Evolutionary conservation across 2,329 filamentous ascomycete species (phyloP).

Genomic region (Sclerotiophoma versabilis): DNA sequence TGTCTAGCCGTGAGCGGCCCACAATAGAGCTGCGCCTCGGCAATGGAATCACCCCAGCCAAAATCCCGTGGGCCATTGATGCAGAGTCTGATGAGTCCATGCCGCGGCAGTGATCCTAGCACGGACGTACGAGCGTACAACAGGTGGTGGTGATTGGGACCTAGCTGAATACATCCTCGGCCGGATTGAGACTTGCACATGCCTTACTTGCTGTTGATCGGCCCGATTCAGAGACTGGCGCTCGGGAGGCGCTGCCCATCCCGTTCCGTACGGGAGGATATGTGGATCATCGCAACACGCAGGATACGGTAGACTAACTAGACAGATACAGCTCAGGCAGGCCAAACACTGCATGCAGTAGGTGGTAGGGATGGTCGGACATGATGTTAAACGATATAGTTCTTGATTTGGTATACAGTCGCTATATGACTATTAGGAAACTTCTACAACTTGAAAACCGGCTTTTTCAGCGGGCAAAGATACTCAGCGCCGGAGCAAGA

Average conservation of each 20-base stretch:
- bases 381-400: background rate
- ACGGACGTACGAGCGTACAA: too few species aligned
- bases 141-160: background rate
- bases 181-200: background rate
- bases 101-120: too few species aligned
- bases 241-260: background rate
- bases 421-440: slow-evolving; percentile 6
- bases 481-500: slow-evolving; percentile 13
- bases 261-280: background rate
- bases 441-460: background rate
- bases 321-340: background rate
- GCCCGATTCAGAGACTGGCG: background rate
- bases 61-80: too few species aligned
- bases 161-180: background rate
- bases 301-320: background rate
- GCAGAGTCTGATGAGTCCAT: too few species aligned
- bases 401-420: slow-evolving; percentile 8
- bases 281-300: background rate
- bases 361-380: background rate
- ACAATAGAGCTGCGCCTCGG: too few species aligned
- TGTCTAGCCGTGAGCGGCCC: too few species aligned
- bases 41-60: too few species aligned
- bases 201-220: background rate
- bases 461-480: slow-evolving; percentile 1
- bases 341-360: too few species aligned